These are phyloP conservation scores for Tetrapisispora nanseiensis DNA, from an alignment of 805 yeast species.

Conservation along the genomic window DNA sequence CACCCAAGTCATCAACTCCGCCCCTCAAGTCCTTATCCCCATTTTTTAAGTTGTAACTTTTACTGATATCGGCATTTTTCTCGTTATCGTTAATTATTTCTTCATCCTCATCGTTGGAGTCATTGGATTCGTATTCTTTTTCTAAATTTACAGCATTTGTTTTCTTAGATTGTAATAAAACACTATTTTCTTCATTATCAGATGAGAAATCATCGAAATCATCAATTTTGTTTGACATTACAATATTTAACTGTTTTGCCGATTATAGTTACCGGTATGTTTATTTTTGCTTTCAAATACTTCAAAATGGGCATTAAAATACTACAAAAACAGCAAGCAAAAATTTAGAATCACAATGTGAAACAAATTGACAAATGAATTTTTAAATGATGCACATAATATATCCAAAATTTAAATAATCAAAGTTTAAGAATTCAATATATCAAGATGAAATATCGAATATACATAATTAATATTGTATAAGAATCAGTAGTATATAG, in stretches of 20 bases:
- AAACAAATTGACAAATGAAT: no score
- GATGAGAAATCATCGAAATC: slow-evolving; percentile 26
- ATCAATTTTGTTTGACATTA: slow-evolving; percentile 2
- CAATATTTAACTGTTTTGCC: background rate
- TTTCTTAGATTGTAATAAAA: slow-evolving; percentile 17
- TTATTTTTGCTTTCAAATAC: background rate
- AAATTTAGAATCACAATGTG: no score
- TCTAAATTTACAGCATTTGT: slow-evolving; percentile 4
- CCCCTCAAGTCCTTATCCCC: no score
- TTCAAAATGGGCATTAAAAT: no score
- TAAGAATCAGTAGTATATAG: no score
- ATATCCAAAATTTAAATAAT: no score
- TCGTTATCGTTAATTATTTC: slow-evolving; percentile 9
- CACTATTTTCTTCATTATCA: slow-evolving; percentile 21
- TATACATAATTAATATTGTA: no score
- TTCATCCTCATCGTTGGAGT: slow-evolving; percentile 14
- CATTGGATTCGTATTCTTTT: slow-evolving; percentile 8
- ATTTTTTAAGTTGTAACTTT: no score
- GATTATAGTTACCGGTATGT: background rate
- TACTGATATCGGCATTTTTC: background rate
- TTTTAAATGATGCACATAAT: no score
- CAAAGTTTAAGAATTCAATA: no score
- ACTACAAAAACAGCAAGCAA: no score
- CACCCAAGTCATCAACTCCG: slow-evolving; percentile 6
- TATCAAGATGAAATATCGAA: no score